Percentiles rank a stretch among this genome's conserved stretches.
phyloP scores from a whole-genome alignment of 768 basidiomycete species.

The Galerina sulciceps region DNA sequence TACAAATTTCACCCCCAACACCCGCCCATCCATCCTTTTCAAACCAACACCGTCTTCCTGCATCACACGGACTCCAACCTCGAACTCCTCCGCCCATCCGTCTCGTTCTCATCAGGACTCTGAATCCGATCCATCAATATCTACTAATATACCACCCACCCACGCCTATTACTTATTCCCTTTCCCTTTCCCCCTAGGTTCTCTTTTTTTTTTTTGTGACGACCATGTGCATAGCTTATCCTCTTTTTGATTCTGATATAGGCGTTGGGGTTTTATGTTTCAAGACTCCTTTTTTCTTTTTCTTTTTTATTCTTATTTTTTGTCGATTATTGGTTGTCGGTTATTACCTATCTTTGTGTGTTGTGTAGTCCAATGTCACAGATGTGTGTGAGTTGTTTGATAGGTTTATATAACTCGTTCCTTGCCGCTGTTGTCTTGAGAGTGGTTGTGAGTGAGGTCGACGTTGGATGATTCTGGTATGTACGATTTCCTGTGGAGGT shows the following conservation, averaged over 20 bases:
- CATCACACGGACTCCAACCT: too few species aligned
- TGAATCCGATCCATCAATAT: background rate
- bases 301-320: background rate
- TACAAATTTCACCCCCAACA: too few species aligned
- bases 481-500: too few species aligned
- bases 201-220: background rate
- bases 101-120: background rate
- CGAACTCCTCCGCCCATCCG: background rate
- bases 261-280: background rate
- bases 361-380: too few species aligned
- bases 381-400: too few species aligned
- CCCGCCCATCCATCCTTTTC: too few species aligned
- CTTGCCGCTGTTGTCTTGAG: too few species aligned
- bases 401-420: too few species aligned
- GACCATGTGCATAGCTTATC: background rate
- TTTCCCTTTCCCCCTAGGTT: background rate
- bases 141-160: conserved; percentile 9
- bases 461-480: too few species aligned
- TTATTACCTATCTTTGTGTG: too few species aligned
- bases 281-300: background rate
- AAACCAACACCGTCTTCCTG: background rate
- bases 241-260: background rate
- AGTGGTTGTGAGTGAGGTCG: too few species aligned
- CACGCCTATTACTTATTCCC: background rate
- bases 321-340: too few species aligned